Evolutionary conservation across 768 basidiomycete species (phyloP).

Genomic region (Lactarius trivialis): DNA sequence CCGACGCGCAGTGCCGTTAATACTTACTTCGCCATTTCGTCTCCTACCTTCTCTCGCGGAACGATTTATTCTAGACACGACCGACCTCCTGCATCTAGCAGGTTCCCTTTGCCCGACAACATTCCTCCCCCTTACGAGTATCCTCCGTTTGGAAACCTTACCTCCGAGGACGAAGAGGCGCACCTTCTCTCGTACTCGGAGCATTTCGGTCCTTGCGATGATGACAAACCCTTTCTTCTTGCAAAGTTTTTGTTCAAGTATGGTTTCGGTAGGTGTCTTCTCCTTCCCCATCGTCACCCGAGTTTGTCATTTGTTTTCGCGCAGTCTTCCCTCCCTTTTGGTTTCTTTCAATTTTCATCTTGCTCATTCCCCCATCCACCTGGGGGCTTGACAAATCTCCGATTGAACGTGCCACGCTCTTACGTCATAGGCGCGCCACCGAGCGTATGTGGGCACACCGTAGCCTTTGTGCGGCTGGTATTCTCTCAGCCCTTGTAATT

Average conservation of each 20-base stretch:
- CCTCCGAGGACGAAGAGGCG: slow-evolving; percentile 1
- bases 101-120: not conserved
- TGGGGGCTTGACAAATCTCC: slow-evolving; percentile 35
- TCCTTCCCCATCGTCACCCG: not conserved
- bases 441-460: slow-evolving; percentile 41
- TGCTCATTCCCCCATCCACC: slow-evolving; percentile 35
- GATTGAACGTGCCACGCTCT: slow-evolving; percentile 31
- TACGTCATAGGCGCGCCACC: slow-evolving; percentile 30
- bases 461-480: slow-evolving; percentile 29
- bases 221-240: slow-evolving; percentile 38
- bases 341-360: slow-evolving; percentile 37
- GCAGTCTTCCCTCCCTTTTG: slow-evolving; percentile 47
- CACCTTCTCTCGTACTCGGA: slow-evolving; percentile 33
- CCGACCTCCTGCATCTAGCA: not conserved
- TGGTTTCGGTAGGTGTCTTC: slow-evolving; percentile 39
- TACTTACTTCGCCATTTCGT: not conserved
- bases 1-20: not conserved
- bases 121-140: not conserved
- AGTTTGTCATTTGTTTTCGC: not conserved
- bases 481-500: slow-evolving; percentile 21
- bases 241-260: slow-evolving; percentile 44
- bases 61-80: not conserved
- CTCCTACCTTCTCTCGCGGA: not conserved
- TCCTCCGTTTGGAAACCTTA: not conserved
- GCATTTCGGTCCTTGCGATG: slow-evolving; percentile 7